Evolutionary conservation across 345 rosid species (phyloP), one percentile per base, ranked within the genome.

Genomic region (Camelina laxa): DNA sequence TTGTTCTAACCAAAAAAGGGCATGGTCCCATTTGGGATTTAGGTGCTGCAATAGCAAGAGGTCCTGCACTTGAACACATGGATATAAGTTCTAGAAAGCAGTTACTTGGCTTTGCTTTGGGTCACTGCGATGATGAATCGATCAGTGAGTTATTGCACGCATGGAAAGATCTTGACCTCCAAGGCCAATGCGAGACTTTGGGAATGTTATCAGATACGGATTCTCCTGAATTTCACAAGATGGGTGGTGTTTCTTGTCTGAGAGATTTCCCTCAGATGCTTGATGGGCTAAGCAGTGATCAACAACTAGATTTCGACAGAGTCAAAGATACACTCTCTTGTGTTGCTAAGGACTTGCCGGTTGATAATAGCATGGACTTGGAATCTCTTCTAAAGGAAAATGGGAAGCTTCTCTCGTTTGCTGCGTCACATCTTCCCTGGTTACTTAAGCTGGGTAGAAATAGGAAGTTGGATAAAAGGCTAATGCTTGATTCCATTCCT

Each of bases 41-140:
- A 76, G 90, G 94, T 86, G 94, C 96, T 78, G 98, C 99, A 81
- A 90, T 95, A 70, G 99, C 98, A 48, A 92, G 96, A 76, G 98
- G 98, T 75, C 98, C 96, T 73, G 86, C 89, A 69, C 97, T 92
- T 79, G 96, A 90, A 61, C 70, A 68, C 65, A 92, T 95, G 91
- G 99, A 90, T 67, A 71, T 86, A 72, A 81, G 69, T 75, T 89
- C 97, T 67, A 84, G 98, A 70, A 95, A 95, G 80, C 84, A 86
- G 66, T 80, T 92, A 14, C 73, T 95, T 65, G 98, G 98, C 72
- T 95, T 95, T 80, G 92, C 98, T 70, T 81, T 92, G 80, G 88
- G 94, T 83, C 91, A 95, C 75, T 95, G 97, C 75, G 98, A 95
- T 74, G 92, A 87, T 73, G 99, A 90, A 79, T 95, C 98, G 16